Evolutionary conservation across 306 rosid genomes (phyloP), one percentile per base, ranked within the genome.

Genomic region (Hippophae rhamnoides): DNA sequence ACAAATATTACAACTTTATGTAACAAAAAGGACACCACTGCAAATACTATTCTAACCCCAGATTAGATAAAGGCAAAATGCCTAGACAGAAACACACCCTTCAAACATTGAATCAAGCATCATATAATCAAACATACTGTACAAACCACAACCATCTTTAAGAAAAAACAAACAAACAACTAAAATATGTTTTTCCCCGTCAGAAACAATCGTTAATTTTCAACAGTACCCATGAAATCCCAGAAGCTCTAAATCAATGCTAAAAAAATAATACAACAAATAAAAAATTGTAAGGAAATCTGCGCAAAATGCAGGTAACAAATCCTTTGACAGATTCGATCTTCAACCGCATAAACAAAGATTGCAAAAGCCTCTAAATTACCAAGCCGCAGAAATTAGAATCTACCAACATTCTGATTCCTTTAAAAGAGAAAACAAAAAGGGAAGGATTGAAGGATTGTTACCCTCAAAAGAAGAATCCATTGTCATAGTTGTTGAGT

Each of bases 401-500:
- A 58, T 70, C 67, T 77, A 57, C 45, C 10, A 54, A 44, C 12
- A 46, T 45, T 45, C 42, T 26, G 53, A 66, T 42, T 52, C 4
- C 48, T 45, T 51, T 58, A 25, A 43, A 13, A 49, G 43, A 43
- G 27, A 13, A 10, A 43, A 26, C 45, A 14, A 47, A 67, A 52
- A 25, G 46, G 5, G 59, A 23, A 25, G 40, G 47, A 59, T 31
- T 31, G 38, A 31, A 31, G 3, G 5, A 31, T 31, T 31, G 38
- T 70, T 78, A 90, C 96, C 96, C 57, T 81, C 83, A 14, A 55
- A 56, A 76, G 96, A 77, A 54, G 87, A 92, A 85, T 87, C 93
- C 40, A 79, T 44, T 58, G 89, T 72, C 84, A 82, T 75, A 64
- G 74, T 54, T 64, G 60, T 44, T 51, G 68, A 82, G 75, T 52